Evolutionary conservation across 2,329 filamentous ascomycete species (phyloP).

Genomic region (Clarireedia monteithiana): DNA sequence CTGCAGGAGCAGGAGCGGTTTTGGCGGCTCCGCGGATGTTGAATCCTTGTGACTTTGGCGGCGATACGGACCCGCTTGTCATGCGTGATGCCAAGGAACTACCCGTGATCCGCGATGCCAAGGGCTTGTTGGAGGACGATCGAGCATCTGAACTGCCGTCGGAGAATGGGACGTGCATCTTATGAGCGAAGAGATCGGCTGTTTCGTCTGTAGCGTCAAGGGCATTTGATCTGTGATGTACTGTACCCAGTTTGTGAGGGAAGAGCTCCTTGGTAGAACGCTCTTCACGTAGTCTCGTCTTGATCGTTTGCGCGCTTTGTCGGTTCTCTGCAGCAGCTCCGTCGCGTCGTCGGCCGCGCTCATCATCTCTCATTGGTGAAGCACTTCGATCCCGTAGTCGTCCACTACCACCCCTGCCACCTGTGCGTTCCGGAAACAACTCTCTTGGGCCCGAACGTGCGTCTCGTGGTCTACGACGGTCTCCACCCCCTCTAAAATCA

Average conservation of each 20-base stretch:
- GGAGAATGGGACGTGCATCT: constrained; percentile 41
- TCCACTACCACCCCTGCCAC: constrained; percentile 15
- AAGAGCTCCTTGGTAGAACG: constrained; percentile 43
- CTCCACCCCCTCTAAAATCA: constrained; percentile 21
- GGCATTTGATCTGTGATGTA: constrained; percentile 41
- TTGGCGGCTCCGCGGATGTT: constrained; percentile 54
- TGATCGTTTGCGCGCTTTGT: constrained; percentile 38
- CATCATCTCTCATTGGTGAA: constrained; percentile 28
- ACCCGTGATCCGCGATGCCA: constrained; percentile 23
- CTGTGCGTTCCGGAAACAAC: constrained; percentile 46
- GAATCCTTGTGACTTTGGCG: constrained; percentile 32
- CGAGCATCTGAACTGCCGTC: constrained; percentile 34
- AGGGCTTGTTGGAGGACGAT: constrained; percentile 9
- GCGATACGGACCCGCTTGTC: constrained; percentile 14
- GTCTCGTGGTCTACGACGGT: background rate
- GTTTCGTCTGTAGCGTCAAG: constrained; percentile 48
- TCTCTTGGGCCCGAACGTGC: constrained; percentile 39
- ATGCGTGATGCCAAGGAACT: constrained; percentile 14
- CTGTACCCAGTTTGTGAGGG: constrained; percentile 36
- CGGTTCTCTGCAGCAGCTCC: constrained; percentile 32
- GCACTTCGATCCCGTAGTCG: constrained; percentile 29
- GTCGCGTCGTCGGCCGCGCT: constrained; percentile 29
- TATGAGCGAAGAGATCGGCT: constrained; percentile 41
- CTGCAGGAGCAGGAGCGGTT: constrained; percentile 30
- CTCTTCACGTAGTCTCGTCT: constrained; percentile 25